These are phyloP conservation scores for Cladophialophora bantiana DNA, from an alignment of 2,329 filamentous ascomycete species.

Conservation along the genomic window DNA sequence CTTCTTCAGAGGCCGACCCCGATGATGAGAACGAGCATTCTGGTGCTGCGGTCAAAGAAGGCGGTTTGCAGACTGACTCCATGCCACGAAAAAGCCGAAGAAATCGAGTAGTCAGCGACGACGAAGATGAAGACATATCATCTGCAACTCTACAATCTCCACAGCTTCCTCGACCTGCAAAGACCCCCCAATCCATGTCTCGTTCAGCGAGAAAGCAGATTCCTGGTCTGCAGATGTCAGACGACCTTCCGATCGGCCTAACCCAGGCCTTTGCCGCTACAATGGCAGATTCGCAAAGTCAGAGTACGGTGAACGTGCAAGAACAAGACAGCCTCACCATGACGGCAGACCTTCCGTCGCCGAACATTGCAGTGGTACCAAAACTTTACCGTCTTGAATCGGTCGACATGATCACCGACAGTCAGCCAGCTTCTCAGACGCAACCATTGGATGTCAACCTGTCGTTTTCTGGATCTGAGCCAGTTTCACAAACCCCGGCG, in stretches of 20 bases:
- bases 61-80: constrained; percentile 37
- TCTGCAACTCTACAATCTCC: constrained; percentile 33
- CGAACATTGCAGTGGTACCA: constrained; percentile 60
- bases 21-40: constrained; percentile 43
- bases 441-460: constrained; percentile 58
- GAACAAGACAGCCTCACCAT: constrained; percentile 61
- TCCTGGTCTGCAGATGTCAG: constrained; percentile 66
- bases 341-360: constrained; percentile 59
- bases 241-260: constrained; percentile 66
- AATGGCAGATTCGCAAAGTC: constrained; percentile 68
- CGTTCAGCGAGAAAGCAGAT: constrained; percentile 75
- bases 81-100: constrained; percentile 57
- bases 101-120: constrained; percentile 70
- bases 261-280: constrained; percentile 92
- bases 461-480: constrained; percentile 67
- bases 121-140: constrained; percentile 64
- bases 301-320: constrained; percentile 42
- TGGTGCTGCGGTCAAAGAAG: constrained; percentile 54
- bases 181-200: constrained; percentile 67
- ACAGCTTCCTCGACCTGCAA: constrained; percentile 42
- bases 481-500: constrained; percentile 43
- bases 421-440: constrained; percentile 55
- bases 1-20: constrained; percentile 38
- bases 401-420: constrained; percentile 66
- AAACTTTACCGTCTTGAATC: constrained; percentile 66